Percentiles rank a stretch among this genome's conserved stretches.
Evolutionary conservation across 116 monocot genomes (phyloP).

Genomic region (Zostera marina): DNA sequence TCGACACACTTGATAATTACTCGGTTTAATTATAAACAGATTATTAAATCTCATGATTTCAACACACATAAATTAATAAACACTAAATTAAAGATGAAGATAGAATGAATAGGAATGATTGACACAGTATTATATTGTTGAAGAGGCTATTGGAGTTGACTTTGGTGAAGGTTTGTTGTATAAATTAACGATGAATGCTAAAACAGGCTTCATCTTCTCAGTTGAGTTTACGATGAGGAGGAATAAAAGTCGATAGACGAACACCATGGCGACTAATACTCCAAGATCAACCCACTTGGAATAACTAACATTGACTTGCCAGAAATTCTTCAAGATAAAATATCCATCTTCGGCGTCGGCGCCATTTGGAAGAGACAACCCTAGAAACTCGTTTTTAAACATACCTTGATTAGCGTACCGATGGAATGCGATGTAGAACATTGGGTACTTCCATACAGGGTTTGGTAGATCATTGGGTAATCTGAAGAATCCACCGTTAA

Average conservation of each 20-base stretch:
- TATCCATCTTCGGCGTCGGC: conserved; percentile 16
- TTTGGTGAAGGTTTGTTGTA: not conserved
- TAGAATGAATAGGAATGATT: too few relatives aligned
- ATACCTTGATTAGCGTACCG: conserved; percentile 39
- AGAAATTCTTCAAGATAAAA: conserved; percentile 21
- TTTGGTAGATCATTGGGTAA: conserved; percentile 33
- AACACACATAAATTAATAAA: too few relatives aligned
- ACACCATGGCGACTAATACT: conserved; percentile 35
- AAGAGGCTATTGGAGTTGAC: not conserved
- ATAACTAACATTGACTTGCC: conserved; percentile 28
- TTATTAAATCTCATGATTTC: too few relatives aligned
- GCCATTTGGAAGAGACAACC: conserved; percentile 24
- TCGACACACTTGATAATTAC: too few relatives aligned
- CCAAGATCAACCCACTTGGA: conserved; percentile 55
- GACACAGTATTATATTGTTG: too few relatives aligned
- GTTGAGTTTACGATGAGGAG: conserved; percentile 21
- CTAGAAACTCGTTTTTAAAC: conserved; percentile 48
- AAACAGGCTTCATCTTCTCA: conserved; percentile 27
- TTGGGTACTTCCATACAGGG: conserved; percentile 34
- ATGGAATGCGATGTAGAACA: conserved; percentile 47
- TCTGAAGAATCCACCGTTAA: conserved; percentile 43
- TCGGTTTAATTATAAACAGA: too few relatives aligned
- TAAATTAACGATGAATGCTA: not conserved
- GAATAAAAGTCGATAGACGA: conserved; percentile 32
- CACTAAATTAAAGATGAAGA: too few relatives aligned